Evolutionary conservation across 2,329 filamentous ascomycete genomes (phyloP).

Genomic region (Alternaria angustiovoidea): DNA sequence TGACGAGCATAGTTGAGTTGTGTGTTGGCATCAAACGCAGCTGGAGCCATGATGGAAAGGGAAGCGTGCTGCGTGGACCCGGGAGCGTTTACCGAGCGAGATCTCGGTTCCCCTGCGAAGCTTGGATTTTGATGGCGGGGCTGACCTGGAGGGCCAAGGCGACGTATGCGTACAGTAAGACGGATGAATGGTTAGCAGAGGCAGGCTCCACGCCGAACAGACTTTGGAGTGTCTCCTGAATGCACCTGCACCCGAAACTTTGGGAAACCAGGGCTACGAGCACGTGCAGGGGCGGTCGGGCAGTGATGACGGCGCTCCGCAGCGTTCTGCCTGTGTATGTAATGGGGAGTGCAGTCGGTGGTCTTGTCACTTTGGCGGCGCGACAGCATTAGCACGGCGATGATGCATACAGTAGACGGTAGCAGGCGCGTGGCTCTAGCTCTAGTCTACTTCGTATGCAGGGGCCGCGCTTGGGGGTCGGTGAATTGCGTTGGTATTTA

Average conservation of each 20-base stretch:
- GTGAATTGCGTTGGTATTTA: constrained; percentile 13
- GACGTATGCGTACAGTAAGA: constrained; percentile 1
- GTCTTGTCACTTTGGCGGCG: not conserved
- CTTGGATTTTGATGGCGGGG: constrained; percentile 16
- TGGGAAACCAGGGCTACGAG: not conserved
- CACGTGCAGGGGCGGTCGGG: constrained; percentile 2
- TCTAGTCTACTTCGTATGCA: constrained; percentile 15
- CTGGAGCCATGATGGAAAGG: constrained; percentile 29
- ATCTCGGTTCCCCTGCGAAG: constrained; percentile 9
- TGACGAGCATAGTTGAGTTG: constrained; percentile 61
- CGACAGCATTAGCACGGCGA: constrained; percentile 7
- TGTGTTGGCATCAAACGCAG: constrained; percentile 23
- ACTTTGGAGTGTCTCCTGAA: not conserved
- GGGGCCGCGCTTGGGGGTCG: constrained; percentile 14
- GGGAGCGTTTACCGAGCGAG: constrained; percentile 17
- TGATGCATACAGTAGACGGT: constrained; percentile 19
- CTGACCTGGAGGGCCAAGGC: constrained; percentile 12
- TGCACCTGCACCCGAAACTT: not conserved
- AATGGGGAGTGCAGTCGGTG: not conserved
- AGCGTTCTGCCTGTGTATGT: not conserved
- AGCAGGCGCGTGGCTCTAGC: constrained; percentile 19
- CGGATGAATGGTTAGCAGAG: constrained; percentile 4
- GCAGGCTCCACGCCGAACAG: not conserved
- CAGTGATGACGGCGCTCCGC: constrained; percentile 1
- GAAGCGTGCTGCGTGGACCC: constrained; percentile 9